These are phyloP conservation scores for Nematocida homosporus DNA, from an alignment of 371 early-diverging fungal genomes.

Conservation along the genomic window DNA sequence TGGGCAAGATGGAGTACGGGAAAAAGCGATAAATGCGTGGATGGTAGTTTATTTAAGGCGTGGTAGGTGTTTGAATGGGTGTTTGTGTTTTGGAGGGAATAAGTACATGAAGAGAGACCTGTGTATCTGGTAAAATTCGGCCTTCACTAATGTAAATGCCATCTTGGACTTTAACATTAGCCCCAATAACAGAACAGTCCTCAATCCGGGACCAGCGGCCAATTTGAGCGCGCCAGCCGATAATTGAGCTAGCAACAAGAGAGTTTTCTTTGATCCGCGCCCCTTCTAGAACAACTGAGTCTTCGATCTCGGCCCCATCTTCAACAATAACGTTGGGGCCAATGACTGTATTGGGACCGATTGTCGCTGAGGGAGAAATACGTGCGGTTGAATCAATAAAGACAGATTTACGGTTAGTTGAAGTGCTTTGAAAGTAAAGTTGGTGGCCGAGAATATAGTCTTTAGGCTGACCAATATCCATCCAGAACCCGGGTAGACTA, in stretches of 20 bases:
- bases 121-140: constrained; percentile 39
- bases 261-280: constrained; percentile 78
- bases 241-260: constrained; percentile 80
- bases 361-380: constrained; percentile 83
- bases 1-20: background rate
- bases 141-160: constrained; percentile 32
- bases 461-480: constrained; percentile 97
- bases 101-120: constrained; percentile 7
- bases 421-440: constrained; percentile 73
- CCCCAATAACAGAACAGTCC: constrained; percentile 45
- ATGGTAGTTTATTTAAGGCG: too few species aligned
- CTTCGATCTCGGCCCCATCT: constrained; percentile 74
- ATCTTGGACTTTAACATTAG: constrained; percentile 48
- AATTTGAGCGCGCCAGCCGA: constrained; percentile 82
- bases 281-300: constrained; percentile 81
- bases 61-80: too few species aligned
- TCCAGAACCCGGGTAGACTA: constrained; percentile 93
- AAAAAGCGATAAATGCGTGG: constrained; percentile 9
- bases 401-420: constrained; percentile 69
- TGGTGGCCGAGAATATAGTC: constrained; percentile 90
- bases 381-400: constrained; percentile 80
- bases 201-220: constrained; percentile 38
- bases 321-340: constrained; percentile 75
- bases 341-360: constrained; percentile 82
- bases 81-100: too few species aligned